Base-by-base conservation (phyloP, 2,329 filamentous ascomycete genomes). In the Ophiostoma perfectum region DNA sequence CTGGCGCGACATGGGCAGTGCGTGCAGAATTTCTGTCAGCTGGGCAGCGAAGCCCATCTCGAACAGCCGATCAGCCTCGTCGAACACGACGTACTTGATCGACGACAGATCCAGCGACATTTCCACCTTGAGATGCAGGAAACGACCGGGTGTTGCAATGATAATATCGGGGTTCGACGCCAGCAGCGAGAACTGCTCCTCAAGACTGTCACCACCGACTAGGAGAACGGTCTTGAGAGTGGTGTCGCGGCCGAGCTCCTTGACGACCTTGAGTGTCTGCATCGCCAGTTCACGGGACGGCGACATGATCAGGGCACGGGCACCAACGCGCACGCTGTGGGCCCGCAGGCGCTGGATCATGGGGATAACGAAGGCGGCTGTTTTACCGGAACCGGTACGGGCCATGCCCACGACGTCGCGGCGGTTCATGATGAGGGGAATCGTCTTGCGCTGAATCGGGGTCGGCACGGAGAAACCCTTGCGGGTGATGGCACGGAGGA, bases 371-470 rank as follows among this genome's bases (percentile, higher is more conserved):
- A 99, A 99, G 36, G 95, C 95, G 0, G 93, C 95, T 0, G 96
- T 99, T 82, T 99, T 99, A 81, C 95, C 95, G 27, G 93, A 98
- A 77, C 95, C 95, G n/a, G 96, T 99, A 73, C 96, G 86, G 7
- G 95, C 95, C 95, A 99, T 99, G 73, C 93, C 96, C 38, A 99
- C 94, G n/a, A 98, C 91, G 83, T 99, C 95, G 79, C 93, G 91
- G 67, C 90, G 87, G 71, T 96, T 91, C 73, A 98, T 83, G 68
- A 99, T 88, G 68, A 98, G 82, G 4, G 95, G 96, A 64, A 99
- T 97, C 1, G 95, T 92, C 79, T 98, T 98, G 73, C 95, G 88
- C 81, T 99, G 95, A 78, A 99, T 99, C 0, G 95, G 95, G 0
- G 95, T 99, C 4, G 96, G 96, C 2, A 98, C 92, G 0, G 90